phyloP scores from a whole-genome alignment of 768 basidiomycete species.

The Pulveroboletus frians region DNA sequence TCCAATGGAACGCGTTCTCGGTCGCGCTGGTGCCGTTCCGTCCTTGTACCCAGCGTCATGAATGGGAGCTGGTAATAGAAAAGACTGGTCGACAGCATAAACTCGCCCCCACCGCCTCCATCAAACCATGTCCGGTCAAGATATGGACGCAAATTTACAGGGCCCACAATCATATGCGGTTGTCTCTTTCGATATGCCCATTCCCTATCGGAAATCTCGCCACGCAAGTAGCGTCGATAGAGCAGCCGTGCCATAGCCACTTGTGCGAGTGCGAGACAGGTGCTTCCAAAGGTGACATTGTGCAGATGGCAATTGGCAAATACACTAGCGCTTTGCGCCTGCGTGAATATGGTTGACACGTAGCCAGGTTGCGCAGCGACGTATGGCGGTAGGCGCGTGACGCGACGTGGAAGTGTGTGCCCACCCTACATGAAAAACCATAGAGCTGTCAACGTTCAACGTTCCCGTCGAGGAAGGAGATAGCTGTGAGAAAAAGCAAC shows the following conservation, averaged over 20 bases:
- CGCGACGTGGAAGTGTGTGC: conserved; percentile 46
- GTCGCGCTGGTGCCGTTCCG: background rate
- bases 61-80: conserved; percentile 27
- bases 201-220: conserved; percentile 45
- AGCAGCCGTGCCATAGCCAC: conserved; percentile 49
- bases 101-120: conserved; percentile 40
- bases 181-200: conserved; percentile 48
- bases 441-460: background rate
- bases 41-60: conserved; percentile 30
- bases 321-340: conserved; percentile 30
- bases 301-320: conserved; percentile 37
- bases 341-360: conserved; percentile 23
- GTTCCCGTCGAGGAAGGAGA: background rate
- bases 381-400: conserved; percentile 31
- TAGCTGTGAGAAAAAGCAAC: background rate
- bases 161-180: conserved; percentile 45
- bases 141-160: conserved; percentile 47
- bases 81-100: conserved; percentile 40
- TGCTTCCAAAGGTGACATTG: conserved; percentile 47
- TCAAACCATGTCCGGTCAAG: conserved; percentile 44
- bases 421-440: conserved; percentile 22
- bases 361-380: conserved; percentile 35
- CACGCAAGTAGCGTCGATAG: conserved; percentile 41
- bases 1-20: background rate
- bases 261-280: conserved; percentile 45